Evolutionary conservation across 192 early-diverging fungal genomes (phyloP).

Genomic region (Chytriomyces sp.): DNA sequence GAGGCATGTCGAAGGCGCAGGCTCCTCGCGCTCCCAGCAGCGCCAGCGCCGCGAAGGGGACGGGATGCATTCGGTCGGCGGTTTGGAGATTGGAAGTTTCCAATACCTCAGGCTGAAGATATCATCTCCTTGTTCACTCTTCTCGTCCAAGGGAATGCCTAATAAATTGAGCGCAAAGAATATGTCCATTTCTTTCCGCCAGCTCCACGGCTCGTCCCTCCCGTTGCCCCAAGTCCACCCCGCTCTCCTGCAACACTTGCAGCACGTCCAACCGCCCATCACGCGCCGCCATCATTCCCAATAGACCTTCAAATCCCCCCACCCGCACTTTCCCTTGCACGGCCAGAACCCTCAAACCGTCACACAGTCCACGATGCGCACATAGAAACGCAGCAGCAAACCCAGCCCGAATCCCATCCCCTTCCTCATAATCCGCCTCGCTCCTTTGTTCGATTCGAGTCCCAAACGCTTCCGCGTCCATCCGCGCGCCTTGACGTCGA

Average conservation of each 20-base stretch:
- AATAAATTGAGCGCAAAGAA: too few relatives aligned
- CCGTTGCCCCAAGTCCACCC: neutral
- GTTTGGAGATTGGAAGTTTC: too few relatives aligned
- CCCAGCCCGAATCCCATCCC: neutral
- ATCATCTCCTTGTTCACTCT: too few relatives aligned
- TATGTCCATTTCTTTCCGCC: neutral
- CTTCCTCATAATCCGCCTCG: slow-evolving; percentile 4
- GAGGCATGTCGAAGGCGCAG: slow-evolving; percentile 11
- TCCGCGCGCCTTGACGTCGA: neutral
- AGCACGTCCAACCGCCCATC: neutral
- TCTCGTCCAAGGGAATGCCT: too few relatives aligned
- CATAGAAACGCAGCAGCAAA: slow-evolving; percentile 9
- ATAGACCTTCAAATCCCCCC: neutral
- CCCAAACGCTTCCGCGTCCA: neutral
- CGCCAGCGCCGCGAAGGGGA: neutral
- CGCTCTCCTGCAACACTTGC: neutral
- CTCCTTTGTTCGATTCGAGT: too few relatives aligned
- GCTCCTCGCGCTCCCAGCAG: neutral
- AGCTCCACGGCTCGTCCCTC: neutral
- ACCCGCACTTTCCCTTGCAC: neutral
- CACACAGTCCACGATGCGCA: neutral
- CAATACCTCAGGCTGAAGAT: too few relatives aligned
- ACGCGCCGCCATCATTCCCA: neutral
- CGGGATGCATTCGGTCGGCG: too few relatives aligned
- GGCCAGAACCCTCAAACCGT: neutral